A percentile compares a stretch with the other conserved stretches of the same genome.
phyloP scores from a whole-genome alignment of 2,329 filamentous ascomycete species.

The Colletotrichum euphorbiae region DNA sequence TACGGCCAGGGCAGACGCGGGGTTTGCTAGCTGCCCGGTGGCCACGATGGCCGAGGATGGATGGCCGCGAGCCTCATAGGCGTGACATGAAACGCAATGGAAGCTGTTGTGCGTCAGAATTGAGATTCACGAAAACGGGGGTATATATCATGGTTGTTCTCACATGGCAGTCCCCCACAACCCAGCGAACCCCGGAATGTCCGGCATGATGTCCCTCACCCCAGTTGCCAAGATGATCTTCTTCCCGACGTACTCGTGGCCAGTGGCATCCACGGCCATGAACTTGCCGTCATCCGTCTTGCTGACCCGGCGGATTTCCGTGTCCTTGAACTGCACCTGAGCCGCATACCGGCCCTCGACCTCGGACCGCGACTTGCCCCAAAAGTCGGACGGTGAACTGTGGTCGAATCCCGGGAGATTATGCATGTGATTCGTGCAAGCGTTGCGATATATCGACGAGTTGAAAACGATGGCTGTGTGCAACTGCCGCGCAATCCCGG shows the following conservation, averaged over 20 bases:
- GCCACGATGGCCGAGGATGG: slow-evolving; percentile 48
- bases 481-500: slow-evolving; percentile 61
- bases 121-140: too few species aligned
- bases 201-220: background rate
- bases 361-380: slow-evolving; percentile 48
- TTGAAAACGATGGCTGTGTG: slow-evolving; percentile 61
- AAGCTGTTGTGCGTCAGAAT: slow-evolving; percentile 54
- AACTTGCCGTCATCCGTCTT: background rate
- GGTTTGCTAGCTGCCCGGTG: background rate
- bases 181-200: background rate
- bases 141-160: background rate
- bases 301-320: background rate
- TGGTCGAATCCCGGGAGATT: slow-evolving; percentile 54
- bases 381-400: slow-evolving; percentile 48
- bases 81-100: slow-evolving; percentile 70
- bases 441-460: slow-evolving; percentile 60
- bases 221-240: background rate
- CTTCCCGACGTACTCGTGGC: background rate
- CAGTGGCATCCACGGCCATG: background rate
- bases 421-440: slow-evolving; percentile 59
- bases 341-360: slow-evolving; percentile 46
- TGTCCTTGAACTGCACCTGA: background rate
- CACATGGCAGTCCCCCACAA: slow-evolving; percentile 52
- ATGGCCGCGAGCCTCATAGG: slow-evolving; percentile 65
- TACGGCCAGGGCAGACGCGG: slow-evolving; percentile 54